Evolutionary conservation across 2,329 filamentous ascomycete genomes (phyloP), one percentile per base, ranked within the genome.

Genomic region (Diaporthe nobilis): DNA sequence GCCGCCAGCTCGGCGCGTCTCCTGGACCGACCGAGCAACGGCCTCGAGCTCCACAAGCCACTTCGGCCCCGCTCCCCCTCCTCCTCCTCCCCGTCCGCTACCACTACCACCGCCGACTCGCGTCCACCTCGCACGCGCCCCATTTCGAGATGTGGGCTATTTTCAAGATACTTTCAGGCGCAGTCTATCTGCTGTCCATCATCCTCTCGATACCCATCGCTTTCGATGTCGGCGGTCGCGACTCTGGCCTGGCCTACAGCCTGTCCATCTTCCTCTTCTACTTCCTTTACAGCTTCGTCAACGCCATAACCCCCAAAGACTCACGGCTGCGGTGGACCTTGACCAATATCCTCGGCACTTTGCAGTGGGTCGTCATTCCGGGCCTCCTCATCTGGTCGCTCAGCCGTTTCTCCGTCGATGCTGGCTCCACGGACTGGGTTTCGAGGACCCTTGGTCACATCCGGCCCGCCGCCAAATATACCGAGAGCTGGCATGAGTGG

Each of bases 201-300:
- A 92, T 98, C 82, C 94, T 98, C 83, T 98, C 95, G 77, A 97
- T 99, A 83, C 97, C 97, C 77, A 93, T 99, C 83, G 95, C 96
- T 81, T 98, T 98, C 87, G 97, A 99, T 91, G 96, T 98, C 82
- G 97, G 97, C 83, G 97, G 97, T 77, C 93, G 95, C 81, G 96
- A 97, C 81, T 98, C 95, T 82, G 97, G 97, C 76, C 90, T 99
- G 82, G 96, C 95, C 78, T 98, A 97, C 87, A 98, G 95, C 82
- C 90, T 98, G 72, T 92, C 94, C 65, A 91, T 98, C 73, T 96
- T 96, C 80, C 89, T 90, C 81, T 98, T 97, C 88, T 98, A 98
- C 87, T 93, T 98, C 83, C 85, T 95, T 84, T 95, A 97, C 86
- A 98, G 95, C 74, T 87, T 91, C 78, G 88, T 97, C 79, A 94